These are phyloP conservation scores for Hypoxylon sp. DNA, from an alignment of 2,329 filamentous ascomycete species.

Conservation along the genomic window DNA sequence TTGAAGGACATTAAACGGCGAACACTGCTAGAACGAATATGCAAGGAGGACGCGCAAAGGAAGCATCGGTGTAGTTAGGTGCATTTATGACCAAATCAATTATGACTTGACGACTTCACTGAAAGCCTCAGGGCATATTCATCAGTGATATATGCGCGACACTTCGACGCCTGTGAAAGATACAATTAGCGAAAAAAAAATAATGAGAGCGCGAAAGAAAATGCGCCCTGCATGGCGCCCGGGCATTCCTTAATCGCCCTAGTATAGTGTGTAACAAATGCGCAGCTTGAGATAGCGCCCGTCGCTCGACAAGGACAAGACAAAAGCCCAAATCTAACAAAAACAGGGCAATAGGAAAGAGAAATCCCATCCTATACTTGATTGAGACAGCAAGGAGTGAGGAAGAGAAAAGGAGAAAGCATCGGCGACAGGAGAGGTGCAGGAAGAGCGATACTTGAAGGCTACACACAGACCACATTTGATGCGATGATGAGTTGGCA, in stretches of 20 bases:
- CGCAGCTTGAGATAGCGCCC: conserved; percentile 27
- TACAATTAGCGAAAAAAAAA: conserved; percentile 17
- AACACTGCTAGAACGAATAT: conserved; percentile 46
- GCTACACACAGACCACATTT: conserved; percentile 56
- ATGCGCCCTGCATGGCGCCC: conserved; percentile 33
- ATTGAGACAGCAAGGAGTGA: conserved; percentile 31
- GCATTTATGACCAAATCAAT: conserved; percentile 54
- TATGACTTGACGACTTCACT: conserved; percentile 53
- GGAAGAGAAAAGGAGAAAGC: conserved; percentile 46
- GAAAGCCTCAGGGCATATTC: conserved; percentile 23
- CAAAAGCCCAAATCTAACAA: conserved; percentile 13
- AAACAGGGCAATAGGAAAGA: conserved; percentile 22
- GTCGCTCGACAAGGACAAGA: conserved; percentile 39
- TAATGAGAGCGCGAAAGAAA: conserved; percentile 32
- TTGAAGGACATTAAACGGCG: conserved; percentile 39
- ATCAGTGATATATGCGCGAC: conserved; percentile 21
- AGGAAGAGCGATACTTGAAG: conserved; percentile 51
- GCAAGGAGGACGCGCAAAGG: conserved; percentile 45
- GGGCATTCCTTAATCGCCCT: conserved; percentile 29
- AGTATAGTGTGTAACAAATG: conserved; percentile 28
- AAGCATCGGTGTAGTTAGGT: conserved; percentile 55
- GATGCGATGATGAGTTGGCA: conserved; percentile 58
- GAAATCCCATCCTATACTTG: conserved; percentile 28
- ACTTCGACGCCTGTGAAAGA: conserved; percentile 21
- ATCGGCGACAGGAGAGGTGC: conserved; percentile 47